These are phyloP conservation scores for Penicillium angulare DNA, from an alignment of 495 filamentous ascomycete genomes.

Conservation along the genomic window DNA sequence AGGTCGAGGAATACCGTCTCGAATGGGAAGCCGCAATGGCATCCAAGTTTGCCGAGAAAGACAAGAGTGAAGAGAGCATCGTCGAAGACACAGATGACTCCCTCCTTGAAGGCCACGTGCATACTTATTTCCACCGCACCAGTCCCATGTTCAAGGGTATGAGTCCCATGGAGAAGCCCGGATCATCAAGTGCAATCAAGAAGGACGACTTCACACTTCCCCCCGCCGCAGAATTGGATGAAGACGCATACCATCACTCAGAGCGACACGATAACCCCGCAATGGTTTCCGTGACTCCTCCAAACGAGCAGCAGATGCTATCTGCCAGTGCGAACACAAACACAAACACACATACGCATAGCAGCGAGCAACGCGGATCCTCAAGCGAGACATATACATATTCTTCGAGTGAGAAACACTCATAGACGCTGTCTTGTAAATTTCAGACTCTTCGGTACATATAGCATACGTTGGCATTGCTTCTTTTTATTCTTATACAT, in stretches of 20 bases:
- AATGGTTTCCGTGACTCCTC: neutral
- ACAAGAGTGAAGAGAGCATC: conserved; percentile 22
- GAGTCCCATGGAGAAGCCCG: conserved; percentile 35
- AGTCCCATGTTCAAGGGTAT: conserved; percentile 47
- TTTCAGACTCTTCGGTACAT: neutral
- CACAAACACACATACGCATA: conserved; percentile 1
- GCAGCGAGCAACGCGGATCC: conserved; percentile 1
- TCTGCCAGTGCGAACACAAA: neutral
- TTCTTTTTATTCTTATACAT: conserved; percentile 7
- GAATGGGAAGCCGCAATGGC: conserved; percentile 62
- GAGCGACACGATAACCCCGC: conserved; percentile 7
- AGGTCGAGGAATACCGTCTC: conserved; percentile 73
- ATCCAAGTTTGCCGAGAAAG: conserved; percentile 48
- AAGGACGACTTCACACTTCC: conserved; percentile 40
- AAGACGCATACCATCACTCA: neutral
- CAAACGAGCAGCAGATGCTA: conserved; percentile 6
- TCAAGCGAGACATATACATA: conserved; percentile 7
- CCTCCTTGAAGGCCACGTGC: conserved; percentile 45
- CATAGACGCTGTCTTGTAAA: neutral
- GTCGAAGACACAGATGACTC: conserved; percentile 38
- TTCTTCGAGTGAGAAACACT: conserved; percentile 21
- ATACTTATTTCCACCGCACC: conserved; percentile 50
- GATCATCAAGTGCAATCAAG: conserved; percentile 25
- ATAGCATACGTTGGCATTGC: neutral
- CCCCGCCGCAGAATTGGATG: conserved; percentile 36